Evolutionary conservation across 2,329 filamentous ascomycete species (phyloP).

Genomic region (Diaporthe citri): DNA sequence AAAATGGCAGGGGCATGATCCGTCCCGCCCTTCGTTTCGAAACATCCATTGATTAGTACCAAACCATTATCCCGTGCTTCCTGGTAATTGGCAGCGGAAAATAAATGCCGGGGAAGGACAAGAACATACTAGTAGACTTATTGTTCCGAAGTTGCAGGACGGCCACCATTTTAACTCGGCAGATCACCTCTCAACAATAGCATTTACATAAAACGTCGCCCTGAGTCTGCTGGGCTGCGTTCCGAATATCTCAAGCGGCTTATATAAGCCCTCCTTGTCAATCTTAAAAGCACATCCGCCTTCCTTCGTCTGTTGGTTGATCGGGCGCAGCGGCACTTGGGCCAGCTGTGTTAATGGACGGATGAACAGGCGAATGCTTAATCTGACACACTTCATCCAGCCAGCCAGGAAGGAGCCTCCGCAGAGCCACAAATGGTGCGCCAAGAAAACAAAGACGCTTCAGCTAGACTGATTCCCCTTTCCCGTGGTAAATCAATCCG

Average conservation of each 20-base stretch:
- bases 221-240: neutral
- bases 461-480: constrained; percentile 4
- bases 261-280: neutral
- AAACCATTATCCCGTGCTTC: neutral
- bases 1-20: neutral
- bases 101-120: neutral
- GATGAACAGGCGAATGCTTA: constrained; percentile 13
- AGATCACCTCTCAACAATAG: neutral
- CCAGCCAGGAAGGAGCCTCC: neutral
- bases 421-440: neutral
- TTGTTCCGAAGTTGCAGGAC: constrained; percentile 1
- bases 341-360: neutral
- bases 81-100: neutral
- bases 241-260: neutral
- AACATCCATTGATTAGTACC: neutral
- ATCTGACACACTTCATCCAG: neutral
- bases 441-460: constrained; percentile 3
- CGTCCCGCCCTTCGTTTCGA: neutral
- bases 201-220: neutral
- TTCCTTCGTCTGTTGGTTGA: neutral
- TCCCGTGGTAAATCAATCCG: neutral
- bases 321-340: neutral
- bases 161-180: neutral
- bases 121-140: neutral
- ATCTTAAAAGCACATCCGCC: neutral